A percentile compares a stretch with the other conserved stretches of the same genome.
Evolutionary conservation across 75 land plant genomes (phyloP).

Genomic region (Adiantum capillusveneris): DNA sequence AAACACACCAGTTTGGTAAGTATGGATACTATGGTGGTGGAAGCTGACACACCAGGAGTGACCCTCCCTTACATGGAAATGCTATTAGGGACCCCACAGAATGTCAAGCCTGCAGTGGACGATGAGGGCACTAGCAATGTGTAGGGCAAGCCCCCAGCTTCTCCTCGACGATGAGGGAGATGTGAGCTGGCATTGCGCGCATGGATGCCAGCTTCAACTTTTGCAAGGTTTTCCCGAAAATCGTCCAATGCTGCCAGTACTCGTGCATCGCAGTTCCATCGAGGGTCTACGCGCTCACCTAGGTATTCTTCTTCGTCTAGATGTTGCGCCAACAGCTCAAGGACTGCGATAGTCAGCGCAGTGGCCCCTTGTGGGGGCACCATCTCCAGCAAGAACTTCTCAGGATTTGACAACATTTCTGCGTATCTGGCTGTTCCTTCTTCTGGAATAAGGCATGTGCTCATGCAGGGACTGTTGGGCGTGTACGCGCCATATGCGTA

Average conservation of each 20-base stretch:
- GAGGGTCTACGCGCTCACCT: conserved; percentile 2
- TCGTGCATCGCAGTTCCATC: background rate
- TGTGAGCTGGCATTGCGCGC: conserved; percentile 10
- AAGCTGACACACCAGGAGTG: too few relatives aligned
- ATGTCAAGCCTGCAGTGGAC: conserved; percentile 26
- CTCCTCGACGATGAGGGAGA: conserved; percentile 7
- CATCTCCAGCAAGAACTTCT: background rate
- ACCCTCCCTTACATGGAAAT: too few relatives aligned
- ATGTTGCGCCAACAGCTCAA: conserved; percentile 19
- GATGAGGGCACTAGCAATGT: conserved; percentile 17
- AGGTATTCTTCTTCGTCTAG: conserved; percentile 15
- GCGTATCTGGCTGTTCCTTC: conserved; percentile 24
- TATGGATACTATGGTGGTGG: too few relatives aligned
- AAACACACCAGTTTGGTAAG: too few relatives aligned
- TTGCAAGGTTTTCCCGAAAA: background rate
- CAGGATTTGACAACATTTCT: conserved; percentile 5
- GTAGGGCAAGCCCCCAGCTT: conserved; percentile 15
- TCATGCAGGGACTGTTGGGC: conserved; percentile 36
- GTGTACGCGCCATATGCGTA: conserved; percentile 53
- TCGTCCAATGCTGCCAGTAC: conserved; percentile 11
- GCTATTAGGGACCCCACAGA: conserved; percentile 26
- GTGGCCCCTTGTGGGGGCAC: background rate
- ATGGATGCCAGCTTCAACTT: conserved; percentile 9
- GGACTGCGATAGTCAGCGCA: conserved; percentile 5
- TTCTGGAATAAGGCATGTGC: conserved; percentile 20